These are phyloP conservation scores for Fusarium sororula DNA, from an alignment of 2,329 filamentous ascomycete genomes.

Conservation along the genomic window DNA sequence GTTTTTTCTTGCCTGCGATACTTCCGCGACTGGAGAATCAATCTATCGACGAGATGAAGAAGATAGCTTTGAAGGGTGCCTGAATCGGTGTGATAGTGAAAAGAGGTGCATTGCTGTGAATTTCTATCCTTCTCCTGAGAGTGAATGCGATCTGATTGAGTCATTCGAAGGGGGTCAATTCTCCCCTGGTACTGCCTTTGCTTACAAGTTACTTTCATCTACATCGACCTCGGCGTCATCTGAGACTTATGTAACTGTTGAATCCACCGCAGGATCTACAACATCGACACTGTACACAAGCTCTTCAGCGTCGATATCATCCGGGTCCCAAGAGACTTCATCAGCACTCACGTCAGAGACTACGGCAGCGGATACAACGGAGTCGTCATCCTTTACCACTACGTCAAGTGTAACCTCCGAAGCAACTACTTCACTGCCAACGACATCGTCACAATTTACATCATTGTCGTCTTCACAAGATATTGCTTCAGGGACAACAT, in stretches of 20 bases:
- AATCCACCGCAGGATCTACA: neutral
- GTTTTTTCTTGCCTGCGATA: neutral
- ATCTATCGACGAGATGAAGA: neutral
- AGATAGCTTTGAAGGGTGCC: neutral
- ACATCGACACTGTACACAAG: rapidly evolving
- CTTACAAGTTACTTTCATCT: neutral
- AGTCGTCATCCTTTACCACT: neutral
- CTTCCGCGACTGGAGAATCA: neutral
- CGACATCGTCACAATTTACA: no score
- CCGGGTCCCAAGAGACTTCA: rapidly evolving
- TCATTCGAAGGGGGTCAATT: neutral
- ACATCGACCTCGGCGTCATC: neutral
- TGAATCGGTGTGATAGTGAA: neutral
- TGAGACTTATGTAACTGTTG: rapidly evolving
- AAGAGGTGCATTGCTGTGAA: neutral
- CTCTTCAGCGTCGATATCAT: neutral
- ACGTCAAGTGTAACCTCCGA: neutral
- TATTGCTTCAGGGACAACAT: rapidly evolving
- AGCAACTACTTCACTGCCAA: neutral
- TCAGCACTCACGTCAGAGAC: neutral
- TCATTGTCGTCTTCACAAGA: rapidly evolving
- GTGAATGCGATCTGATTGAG: neutral
- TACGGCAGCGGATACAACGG: neutral
- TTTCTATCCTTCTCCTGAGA: neutral
- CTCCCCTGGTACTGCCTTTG: neutral